Percentiles rank a stretch among this genome's conserved stretches.
These are phyloP conservation scores for Penicillium sp. DNA, from an alignment of 2,329 filamentous ascomycete species.

Conservation along the genomic window DNA sequence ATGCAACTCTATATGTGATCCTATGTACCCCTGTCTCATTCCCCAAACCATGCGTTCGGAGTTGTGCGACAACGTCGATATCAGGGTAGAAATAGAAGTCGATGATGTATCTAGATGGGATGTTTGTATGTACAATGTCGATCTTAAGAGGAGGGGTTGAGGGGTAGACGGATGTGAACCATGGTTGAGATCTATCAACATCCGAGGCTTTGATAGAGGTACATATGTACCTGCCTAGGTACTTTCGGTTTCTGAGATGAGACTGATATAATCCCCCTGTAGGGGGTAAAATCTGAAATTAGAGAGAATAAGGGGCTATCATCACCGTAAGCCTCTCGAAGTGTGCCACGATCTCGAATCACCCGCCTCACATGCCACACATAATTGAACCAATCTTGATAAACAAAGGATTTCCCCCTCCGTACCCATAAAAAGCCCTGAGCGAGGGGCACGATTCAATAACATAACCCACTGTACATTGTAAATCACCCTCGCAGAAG, in stretches of 20 bases:
- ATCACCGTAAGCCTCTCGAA: constrained; percentile 3
- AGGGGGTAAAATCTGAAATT: not conserved
- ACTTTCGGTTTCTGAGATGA: not conserved
- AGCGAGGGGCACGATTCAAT: constrained; percentile 10
- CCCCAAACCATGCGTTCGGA: constrained; percentile 14
- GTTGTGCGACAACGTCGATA: constrained; percentile 13
- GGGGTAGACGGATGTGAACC: constrained; percentile 20
- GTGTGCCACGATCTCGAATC: constrained; percentile 23
- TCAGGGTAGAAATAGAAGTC: not conserved
- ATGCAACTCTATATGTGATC: constrained; percentile 4
- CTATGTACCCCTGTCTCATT: constrained; percentile 24
- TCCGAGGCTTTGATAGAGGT: not conserved
- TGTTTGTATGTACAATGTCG: not conserved
- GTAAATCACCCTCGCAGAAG: constrained; percentile 7
- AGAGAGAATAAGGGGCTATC: constrained; percentile 3
- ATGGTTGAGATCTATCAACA: constrained; percentile 17
- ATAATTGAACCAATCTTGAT: constrained; percentile 17
- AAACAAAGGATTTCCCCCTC: constrained; percentile 14
- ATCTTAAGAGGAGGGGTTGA: constrained; percentile 4
- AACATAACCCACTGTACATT: not conserved
- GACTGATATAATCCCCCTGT: constrained; percentile 3
- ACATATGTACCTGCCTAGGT: too few relatives aligned
- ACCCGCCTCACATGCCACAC: constrained; percentile 30
- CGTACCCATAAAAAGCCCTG: not conserved
- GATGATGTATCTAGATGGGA: not conserved